Evolutionary conservation across 257 asterid genomes (phyloP), one percentile per base, ranked within the genome.

Genomic region (Solanum phureja): DNA sequence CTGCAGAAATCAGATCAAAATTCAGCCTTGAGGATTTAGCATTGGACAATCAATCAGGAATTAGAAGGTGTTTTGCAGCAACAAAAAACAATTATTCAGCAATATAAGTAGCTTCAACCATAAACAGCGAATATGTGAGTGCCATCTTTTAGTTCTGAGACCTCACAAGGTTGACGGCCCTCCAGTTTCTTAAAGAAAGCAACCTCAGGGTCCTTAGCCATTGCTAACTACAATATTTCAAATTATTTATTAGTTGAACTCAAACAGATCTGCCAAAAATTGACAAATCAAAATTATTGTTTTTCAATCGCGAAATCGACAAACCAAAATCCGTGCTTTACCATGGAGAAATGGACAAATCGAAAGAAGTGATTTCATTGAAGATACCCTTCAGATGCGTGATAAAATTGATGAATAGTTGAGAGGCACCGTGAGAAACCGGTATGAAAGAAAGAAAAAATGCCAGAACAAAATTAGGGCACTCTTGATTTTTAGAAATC

Each of bases 111-210:
- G 91, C 88, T 88, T 98, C 83, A 87, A 95, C 99, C 99, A 91
- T 97, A 97, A 90, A 97, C 98, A 79, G 99, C 99, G 38, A 97
- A 97, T 94, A 97, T 96, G 94, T 97, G 99, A 82, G 99, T 94
- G 90, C 99, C 99, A 88, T 98, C 93, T 91, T 97, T 97, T 87
- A 96, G 94, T 92, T 95, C 96, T 9, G 98, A 95, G 90, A 97
- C 99, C 93, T 97, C 99, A 91, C 99, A 97, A 85, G 99, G 99
- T 90, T 97, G 99, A 90, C 94, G 98, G 83, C 99, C 99, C 91
- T 96, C 99, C 91, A 97, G 88, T 89, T 94, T 95, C 93, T 96
- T 97, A 94, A 97, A 97, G 92, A 97, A 97, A 90, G 98, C 98
- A 89, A 98, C 95, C 91, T 97, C 99, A 46, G 99, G 99, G 84